Evolutionary conservation across 2,329 filamentous ascomycete species (phyloP), one percentile per base, ranked within the genome.

Genomic region (Zymoseptoria tritici): DNA sequence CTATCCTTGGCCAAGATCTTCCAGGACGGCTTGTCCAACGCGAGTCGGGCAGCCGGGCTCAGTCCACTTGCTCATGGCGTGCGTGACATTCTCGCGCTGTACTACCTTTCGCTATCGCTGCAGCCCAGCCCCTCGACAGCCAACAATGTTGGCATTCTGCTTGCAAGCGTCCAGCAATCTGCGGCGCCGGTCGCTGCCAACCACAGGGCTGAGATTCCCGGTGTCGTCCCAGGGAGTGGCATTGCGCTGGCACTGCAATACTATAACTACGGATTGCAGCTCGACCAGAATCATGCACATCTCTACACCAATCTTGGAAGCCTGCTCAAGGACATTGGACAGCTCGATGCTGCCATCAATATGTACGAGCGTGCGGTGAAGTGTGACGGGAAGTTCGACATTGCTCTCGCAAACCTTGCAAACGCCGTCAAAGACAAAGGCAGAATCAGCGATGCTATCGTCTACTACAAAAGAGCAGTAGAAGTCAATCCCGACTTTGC

Each of bases 361-460:
- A 97, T 99, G 93, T 99, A 99, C 71, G 91, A 97, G 75, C 87
- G 91, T 66, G 94, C 94, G 9, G 94, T 99, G 13, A 82, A 84
- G 2, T 97, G 92, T 71, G 94, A 99, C 73, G 85, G 86, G n/a
- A 90, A 86, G 22, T 99, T 99, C 70, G 94, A 99, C 70, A 99
- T 99, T 70, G 94, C 94, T 36, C 78, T 99, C 58, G 96, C 94
- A 3, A 99, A 99, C 70, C 81, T 99, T 21, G 94, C 94, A 58
- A 99, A 99, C 73, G 94, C 94, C 8, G 92, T 99, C 66, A 99
- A 99, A 74, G 94, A 99, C 73, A 91, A 95, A 67, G 94, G 94
- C 2, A 85, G 90, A 51, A 90, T 97, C 66, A 89, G 86, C 59
- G 94, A 99, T 72, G 94, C 94, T 1, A 97, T 99, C 61, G 78